Percentiles rank a stretch among this genome's conserved stretches.
These are phyloP conservation scores for Fusarium sp. DNA, from an alignment of 2,329 filamentous ascomycete species.

Conservation along the genomic window DNA sequence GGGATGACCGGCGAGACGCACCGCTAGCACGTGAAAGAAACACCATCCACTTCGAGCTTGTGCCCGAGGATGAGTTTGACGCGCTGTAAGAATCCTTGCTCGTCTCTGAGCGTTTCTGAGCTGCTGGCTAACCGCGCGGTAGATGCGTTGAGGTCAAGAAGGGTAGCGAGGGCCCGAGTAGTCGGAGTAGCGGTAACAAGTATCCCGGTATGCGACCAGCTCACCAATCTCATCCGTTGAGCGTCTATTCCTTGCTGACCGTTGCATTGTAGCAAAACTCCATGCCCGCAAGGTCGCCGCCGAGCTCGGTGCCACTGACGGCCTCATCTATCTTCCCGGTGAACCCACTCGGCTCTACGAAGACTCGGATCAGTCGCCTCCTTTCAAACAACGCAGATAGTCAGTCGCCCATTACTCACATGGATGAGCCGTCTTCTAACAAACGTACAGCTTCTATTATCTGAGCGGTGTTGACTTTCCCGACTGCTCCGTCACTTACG, in stretches of 20 bases:
- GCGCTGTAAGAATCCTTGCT: slow-evolving; percentile 58
- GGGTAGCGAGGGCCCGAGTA: slow-evolving; percentile 22
- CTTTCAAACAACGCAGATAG: slow-evolving; percentile 70
- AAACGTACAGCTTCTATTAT: slow-evolving; percentile 66
- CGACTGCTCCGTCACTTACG: slow-evolving; percentile 68
- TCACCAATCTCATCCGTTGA: neutral
- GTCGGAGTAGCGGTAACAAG: slow-evolving; percentile 44
- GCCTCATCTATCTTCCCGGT: slow-evolving; percentile 68
- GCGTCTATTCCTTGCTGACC: neutral
- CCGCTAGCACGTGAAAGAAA: slow-evolving; percentile 34
- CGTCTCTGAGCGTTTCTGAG: neutral
- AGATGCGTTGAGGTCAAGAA: slow-evolving; percentile 55
- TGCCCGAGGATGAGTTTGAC: slow-evolving; percentile 66
- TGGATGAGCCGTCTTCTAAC: neutral
- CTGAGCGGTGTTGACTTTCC: slow-evolving; percentile 66
- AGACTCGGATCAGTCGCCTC: slow-evolving; percentile 68
- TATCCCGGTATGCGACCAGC: slow-evolving; percentile 52
- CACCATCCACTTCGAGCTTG: slow-evolving; percentile 49
- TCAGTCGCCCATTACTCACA: slow-evolving; percentile 48
- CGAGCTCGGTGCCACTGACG: slow-evolving; percentile 61
- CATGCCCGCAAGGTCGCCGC: slow-evolving; percentile 68
- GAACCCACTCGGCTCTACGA: slow-evolving; percentile 64
- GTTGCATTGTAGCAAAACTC: slow-evolving; percentile 58
- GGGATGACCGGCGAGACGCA: slow-evolving; percentile 23
- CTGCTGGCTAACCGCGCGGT: slow-evolving; percentile 9